phyloP scores from a whole-genome alignment of 371 early-diverging fungal genomes.

The Zopfochytrium polystomum region DNA sequence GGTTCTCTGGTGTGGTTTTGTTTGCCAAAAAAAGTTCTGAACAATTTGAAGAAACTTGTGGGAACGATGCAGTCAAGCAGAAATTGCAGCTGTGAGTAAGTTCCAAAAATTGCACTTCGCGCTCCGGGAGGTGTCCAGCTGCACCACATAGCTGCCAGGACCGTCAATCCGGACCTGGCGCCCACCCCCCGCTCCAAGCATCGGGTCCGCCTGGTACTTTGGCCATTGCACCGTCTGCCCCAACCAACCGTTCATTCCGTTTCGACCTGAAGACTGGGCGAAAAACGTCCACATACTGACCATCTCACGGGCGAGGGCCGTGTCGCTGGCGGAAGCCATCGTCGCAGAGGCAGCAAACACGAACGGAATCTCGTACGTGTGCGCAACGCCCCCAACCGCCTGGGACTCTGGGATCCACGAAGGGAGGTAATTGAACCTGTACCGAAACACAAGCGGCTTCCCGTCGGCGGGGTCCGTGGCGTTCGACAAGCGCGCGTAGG shows the following conservation, averaged over 20 bases:
- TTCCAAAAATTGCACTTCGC: neutral
- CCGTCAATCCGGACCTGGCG: neutral
- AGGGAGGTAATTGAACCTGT: slow-evolving; percentile 2
- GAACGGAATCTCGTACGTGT: neutral
- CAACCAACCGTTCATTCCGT: neutral
- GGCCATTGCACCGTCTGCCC: neutral
- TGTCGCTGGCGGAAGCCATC: neutral
- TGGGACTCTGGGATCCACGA: no score
- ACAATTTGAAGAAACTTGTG: no score
- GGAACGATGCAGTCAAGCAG: no score
- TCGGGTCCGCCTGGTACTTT: neutral
- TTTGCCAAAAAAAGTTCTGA: no score
- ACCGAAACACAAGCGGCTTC: neutral
- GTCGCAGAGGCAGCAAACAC: neutral
- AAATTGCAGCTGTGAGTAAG: no score
- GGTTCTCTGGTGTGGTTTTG: no score
- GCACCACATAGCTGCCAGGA: neutral
- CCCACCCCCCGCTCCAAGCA: neutral
- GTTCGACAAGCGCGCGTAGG: neutral
- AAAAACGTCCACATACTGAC: neutral
- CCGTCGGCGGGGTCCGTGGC: neutral
- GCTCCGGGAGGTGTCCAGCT: neutral
- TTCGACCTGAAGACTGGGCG: neutral
- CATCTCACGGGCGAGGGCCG: neutral
- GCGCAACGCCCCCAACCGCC: neutral